A percentile compares a stretch with the other conserved stretches of the same genome.
These are phyloP conservation scores for Flagelloscypha sp. DNA, from an alignment of 768 basidiomycete genomes.

Conservation along the genomic window DNA sequence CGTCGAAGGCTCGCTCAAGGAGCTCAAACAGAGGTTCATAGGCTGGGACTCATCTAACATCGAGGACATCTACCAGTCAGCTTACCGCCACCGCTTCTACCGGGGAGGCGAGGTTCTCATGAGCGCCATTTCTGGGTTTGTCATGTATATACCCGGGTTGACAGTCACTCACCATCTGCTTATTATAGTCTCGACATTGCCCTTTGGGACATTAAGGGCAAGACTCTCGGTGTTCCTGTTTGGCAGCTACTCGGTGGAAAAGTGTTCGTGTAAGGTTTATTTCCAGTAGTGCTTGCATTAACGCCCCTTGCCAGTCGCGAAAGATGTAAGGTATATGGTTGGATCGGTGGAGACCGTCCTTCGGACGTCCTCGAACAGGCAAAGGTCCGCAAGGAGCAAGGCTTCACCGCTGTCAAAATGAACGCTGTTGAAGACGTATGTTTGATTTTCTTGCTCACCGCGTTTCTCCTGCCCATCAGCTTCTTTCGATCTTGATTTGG, in stretches of 20 bases:
- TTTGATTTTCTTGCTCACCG: slow-evolving; percentile 1
- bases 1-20: slow-evolving; percentile 55
- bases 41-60: slow-evolving; percentile 58
- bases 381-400: slow-evolving; percentile 44
- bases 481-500: slow-evolving; percentile 13
- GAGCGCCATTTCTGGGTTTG: slow-evolving; percentile 15
- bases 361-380: slow-evolving; percentile 48
- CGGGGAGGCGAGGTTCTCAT: slow-evolving; percentile 66
- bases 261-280: slow-evolving; percentile 22
- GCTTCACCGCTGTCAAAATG: slow-evolving; percentile 69
- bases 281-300: neutral
- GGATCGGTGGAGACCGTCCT: slow-evolving; percentile 49
- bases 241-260: slow-evolving; percentile 66
- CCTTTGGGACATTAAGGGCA: slow-evolving; percentile 76
- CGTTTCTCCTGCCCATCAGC: slow-evolving; percentile 7
- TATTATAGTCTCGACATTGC: slow-evolving; percentile 60
- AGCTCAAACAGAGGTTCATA: slow-evolving; percentile 51
- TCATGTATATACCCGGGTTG: slow-evolving; percentile 1
- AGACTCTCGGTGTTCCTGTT: slow-evolving; percentile 55
- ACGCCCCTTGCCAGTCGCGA: slow-evolving; percentile 28
- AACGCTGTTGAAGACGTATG: slow-evolving; percentile 53
- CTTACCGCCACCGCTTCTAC: slow-evolving; percentile 63
- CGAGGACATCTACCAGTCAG: slow-evolving; percentile 65
- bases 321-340: slow-evolving; percentile 50
- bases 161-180: slow-evolving; percentile 1